Percentiles rank a stretch among this genome's conserved stretches.
Conservation (phyloP, 306 rosid species). For the Prinsepia uniflora region DNA sequence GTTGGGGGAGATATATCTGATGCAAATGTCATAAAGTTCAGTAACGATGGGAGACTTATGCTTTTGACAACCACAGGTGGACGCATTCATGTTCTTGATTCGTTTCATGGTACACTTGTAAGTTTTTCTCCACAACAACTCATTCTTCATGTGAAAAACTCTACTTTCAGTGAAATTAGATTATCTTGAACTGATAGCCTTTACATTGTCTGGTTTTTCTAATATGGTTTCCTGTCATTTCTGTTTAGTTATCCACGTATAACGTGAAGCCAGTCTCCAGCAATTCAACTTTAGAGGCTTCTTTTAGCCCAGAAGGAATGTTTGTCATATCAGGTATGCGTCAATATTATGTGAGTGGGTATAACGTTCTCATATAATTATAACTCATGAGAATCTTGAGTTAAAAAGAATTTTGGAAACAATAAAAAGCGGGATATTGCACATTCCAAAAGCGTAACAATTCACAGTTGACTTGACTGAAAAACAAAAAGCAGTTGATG, state of each 20-base stretch:
- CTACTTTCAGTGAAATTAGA: neutral
- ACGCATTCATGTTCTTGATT: slow-evolving; percentile 85
- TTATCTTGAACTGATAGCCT: slow-evolving; percentile 18
- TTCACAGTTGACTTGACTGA: no score
- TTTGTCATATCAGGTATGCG: slow-evolving; percentile 77
- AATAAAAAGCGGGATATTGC: no score
- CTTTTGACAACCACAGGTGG: slow-evolving; percentile 83
- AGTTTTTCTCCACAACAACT: slow-evolving; percentile 27
- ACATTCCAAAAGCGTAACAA: no score
- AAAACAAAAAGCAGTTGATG: no score
- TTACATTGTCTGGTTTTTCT: slow-evolving; percentile 14
- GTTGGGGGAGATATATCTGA: slow-evolving; percentile 87
- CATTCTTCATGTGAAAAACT: neutral
- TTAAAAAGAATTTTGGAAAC: no score
- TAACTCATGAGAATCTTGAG: neutral
- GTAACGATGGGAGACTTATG: slow-evolving; percentile 90
- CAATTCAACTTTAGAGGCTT: slow-evolving; percentile 86
- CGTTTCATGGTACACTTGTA: slow-evolving; percentile 92
- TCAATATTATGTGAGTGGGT: slow-evolving; percentile 7
- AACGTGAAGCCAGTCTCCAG: slow-evolving; percentile 69
- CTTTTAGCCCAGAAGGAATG: slow-evolving; percentile 97
- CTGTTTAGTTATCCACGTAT: slow-evolving; percentile 65
- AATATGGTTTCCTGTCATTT: slow-evolving; percentile 15
- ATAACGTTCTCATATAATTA: neutral
- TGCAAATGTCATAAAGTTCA: slow-evolving; percentile 91